A percentile compares a stretch with the other conserved stretches of the same genome.
Evolutionary conservation across 2,329 filamentous ascomycete genomes (phyloP).

Genomic region (Penicillium sclerotiorum): DNA sequence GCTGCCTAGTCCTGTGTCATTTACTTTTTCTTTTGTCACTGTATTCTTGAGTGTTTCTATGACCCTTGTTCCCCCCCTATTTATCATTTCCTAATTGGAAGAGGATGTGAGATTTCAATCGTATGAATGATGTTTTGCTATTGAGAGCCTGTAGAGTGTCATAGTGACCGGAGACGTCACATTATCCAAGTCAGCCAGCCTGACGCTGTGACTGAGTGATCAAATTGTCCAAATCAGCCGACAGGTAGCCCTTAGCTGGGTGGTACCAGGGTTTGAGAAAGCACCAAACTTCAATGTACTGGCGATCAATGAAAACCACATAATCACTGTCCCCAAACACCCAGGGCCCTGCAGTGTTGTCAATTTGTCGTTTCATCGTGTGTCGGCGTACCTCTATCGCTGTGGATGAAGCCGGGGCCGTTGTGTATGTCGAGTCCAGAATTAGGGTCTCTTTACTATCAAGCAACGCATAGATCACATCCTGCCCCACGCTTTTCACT

Average conservation of each 20-base stretch:
- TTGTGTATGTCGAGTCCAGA: background rate
- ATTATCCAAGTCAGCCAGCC: too few relatives aligned
- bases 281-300: background rate
- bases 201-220: too few relatives aligned
- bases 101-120: conserved; percentile 14
- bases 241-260: too few relatives aligned
- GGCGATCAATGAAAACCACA: background rate
- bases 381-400: background rate
- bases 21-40: conserved; percentile 31
- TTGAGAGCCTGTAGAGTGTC: background rate
- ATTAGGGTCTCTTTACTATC: background rate
- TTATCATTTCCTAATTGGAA: conserved; percentile 30
- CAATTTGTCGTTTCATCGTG: background rate
- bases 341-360: background rate
- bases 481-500: background rate
- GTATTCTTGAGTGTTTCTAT: conserved; percentile 31
- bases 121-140: background rate
- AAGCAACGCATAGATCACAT: conserved; percentile 1
- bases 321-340: conserved; percentile 7
- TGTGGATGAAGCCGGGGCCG: background rate
- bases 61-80: conserved; percentile 16
- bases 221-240: too few relatives aligned
- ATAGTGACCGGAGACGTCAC: too few relatives aligned
- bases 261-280: conserved; percentile 1
- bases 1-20: conserved; percentile 28